These are phyloP conservation scores for Xerocomellus amylosporus DNA, from an alignment of 768 basidiomycete species.

Conservation along the genomic window DNA sequence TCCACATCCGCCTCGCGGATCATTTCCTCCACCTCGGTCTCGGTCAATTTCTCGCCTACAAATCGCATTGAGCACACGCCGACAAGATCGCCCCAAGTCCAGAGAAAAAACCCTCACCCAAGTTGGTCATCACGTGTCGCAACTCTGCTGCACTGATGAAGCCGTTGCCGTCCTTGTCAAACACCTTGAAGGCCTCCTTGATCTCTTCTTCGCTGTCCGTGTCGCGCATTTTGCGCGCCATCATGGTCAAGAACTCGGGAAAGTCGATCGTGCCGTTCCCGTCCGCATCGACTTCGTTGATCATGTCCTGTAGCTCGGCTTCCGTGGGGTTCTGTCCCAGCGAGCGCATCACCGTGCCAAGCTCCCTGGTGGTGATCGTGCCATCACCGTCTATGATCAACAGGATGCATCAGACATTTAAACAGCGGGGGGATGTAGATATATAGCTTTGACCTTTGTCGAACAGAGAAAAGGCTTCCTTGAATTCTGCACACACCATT, in stretches of 20 bases:
- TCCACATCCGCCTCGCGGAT: constrained; percentile 95
- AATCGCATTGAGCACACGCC: constrained; percentile 2
- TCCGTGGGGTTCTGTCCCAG: constrained; percentile 92
- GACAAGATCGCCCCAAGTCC: background rate
- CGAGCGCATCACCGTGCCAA: constrained; percentile 92
- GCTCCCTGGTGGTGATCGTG: constrained; percentile 87
- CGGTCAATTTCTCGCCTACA: constrained; percentile 81
- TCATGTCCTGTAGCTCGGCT: constrained; percentile 91
- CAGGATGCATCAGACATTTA: background rate
- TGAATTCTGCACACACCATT: constrained; percentile 70
- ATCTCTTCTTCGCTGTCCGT: constrained; percentile 94
- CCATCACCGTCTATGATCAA: constrained; percentile 74
- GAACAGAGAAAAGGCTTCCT: constrained; percentile 98
- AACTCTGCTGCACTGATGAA: constrained; percentile 85
- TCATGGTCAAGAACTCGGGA: constrained; percentile 80
- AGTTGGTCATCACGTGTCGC: constrained; percentile 86
- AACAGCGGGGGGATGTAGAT: too few relatives aligned
- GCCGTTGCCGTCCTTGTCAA: constrained; percentile 95
- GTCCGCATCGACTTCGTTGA: constrained; percentile 91
- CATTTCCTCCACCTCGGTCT: constrained; percentile 92
- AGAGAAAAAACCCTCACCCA: constrained; percentile 49
- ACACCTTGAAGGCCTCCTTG: constrained; percentile 94
- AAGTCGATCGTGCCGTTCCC: constrained; percentile 87
- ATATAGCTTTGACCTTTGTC: constrained; percentile 66
- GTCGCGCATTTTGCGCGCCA: constrained; percentile 88